Evolutionary conservation across 2,329 filamentous ascomycete genomes (phyloP), one percentile per base, ranked within the genome.

Genomic region (Penicillium polonicum): DNA sequence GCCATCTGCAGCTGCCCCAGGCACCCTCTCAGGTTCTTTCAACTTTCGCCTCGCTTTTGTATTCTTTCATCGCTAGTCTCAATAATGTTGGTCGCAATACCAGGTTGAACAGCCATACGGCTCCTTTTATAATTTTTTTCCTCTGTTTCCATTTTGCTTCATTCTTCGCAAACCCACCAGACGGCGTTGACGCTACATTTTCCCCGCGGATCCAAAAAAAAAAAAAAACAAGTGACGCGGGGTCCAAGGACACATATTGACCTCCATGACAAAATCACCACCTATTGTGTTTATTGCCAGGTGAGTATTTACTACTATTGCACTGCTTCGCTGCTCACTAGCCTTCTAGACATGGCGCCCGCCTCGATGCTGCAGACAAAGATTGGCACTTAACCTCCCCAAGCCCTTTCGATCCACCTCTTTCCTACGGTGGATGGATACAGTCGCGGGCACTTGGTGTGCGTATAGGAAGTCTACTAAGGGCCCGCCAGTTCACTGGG

Each of bases 331-430:
- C 25, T 44, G 51, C 64, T 45, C 84, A 91, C 46, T 42, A n/a
- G 45, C 45, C 59, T 54, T 21, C 15, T 29, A 88, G 94, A 76
- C 94, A 99, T 76, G 94, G 94, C 70, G 90, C 92, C 68, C 89
- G 94, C 65, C 88, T 99, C 57, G 94, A 99, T 74, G 91, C 91
- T 55, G 92, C 92, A 61, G 92, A 99, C 81, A 92, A 92, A 73
- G 86, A 91, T 74, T 99, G 94, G 94, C 91, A 97, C 74, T 83
- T 96, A 54, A 89, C 90, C 31, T 96, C 94, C 6, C 90, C 92
- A 1, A 92, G 91, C 6, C 94, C 94, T 2, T 99, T 97, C 80
- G 93, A 99, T 65, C 91, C 94, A 64, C 94, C 94, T 49, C 82
- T 99, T 57, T 96, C 92, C 3, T 97, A 97, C 72, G 90, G 91